Conservation (phyloP, 148 eudicot genomes). For the Tetragonia tetragonoides region DNA sequence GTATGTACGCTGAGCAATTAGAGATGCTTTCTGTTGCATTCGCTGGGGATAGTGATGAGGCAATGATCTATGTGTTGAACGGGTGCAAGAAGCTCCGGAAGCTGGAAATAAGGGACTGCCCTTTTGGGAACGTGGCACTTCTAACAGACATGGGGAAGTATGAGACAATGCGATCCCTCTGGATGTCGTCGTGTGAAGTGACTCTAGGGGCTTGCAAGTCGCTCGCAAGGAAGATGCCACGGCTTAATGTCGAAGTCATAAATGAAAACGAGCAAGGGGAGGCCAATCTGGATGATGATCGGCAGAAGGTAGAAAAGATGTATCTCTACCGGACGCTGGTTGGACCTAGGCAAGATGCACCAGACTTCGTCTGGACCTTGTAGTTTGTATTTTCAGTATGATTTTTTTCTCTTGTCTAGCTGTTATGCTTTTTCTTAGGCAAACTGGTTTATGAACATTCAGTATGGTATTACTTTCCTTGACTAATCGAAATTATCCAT, state of each 20-base stretch:
- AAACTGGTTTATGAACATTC: slow-evolving; percentile 24
- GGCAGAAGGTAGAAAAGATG: slow-evolving; percentile 68
- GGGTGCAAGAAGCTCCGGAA: slow-evolving; percentile 83
- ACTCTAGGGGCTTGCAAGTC: slow-evolving; percentile 74
- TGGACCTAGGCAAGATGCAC: slow-evolving; percentile 70
- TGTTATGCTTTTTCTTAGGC: slow-evolving; percentile 20
- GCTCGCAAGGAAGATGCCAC: slow-evolving; percentile 68
- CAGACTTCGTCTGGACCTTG: slow-evolving; percentile 63
- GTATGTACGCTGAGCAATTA: slow-evolving; percentile 81
- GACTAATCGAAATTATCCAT: slow-evolving; percentile 9
- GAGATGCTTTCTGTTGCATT: slow-evolving; percentile 88
- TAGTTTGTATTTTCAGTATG: slow-evolving; percentile 21
- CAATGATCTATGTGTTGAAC: slow-evolving; percentile 70
- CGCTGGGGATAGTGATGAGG: slow-evolving; percentile 80
- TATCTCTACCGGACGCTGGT: slow-evolving; percentile 68
- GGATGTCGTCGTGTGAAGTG: slow-evolving; percentile 88
- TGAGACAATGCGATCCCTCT: slow-evolving; percentile 96
- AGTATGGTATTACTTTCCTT: slow-evolving; percentile 10
- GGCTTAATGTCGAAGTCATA: slow-evolving; percentile 77
- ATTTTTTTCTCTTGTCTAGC: not conserved
- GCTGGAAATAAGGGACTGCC: slow-evolving; percentile 77
- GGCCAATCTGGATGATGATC: slow-evolving; percentile 33
- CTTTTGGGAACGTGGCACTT: slow-evolving; percentile 72
- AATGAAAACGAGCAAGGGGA: slow-evolving; percentile 49
- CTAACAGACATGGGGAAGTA: slow-evolving; percentile 71